Percentiles rank a stretch among this genome's conserved stretches.
Evolutionary conservation across 2,329 filamentous ascomycete genomes (phyloP).

Genomic region (Penicillium sp.): DNA sequence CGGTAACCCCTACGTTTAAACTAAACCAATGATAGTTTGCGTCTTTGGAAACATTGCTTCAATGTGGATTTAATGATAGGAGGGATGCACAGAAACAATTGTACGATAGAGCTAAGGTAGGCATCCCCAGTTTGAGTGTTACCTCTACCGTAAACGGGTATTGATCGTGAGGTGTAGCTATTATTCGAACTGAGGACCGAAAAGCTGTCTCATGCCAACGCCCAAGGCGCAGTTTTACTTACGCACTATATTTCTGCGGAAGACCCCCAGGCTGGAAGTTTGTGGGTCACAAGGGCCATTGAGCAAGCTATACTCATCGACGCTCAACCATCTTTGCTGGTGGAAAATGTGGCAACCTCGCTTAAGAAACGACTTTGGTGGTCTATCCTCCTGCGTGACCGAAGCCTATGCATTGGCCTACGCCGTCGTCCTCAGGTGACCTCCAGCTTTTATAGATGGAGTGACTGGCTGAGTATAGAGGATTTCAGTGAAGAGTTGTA

Average conservation of each 20-base stretch:
- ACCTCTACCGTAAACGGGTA: neutral
- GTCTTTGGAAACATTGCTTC: slow-evolving; percentile 44
- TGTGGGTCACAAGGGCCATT: slow-evolving; percentile 51
- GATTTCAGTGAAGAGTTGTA: slow-evolving; percentile 50
- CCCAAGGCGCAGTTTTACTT: slow-evolving; percentile 33
- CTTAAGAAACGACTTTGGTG: slow-evolving; percentile 54
- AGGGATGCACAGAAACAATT: slow-evolving; percentile 46
- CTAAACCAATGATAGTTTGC: slow-evolving; percentile 40
- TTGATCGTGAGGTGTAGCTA: slow-evolving; percentile 15
- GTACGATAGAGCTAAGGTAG: slow-evolving; percentile 46
- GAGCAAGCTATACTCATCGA: slow-evolving; percentile 52
- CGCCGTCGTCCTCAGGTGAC: slow-evolving; percentile 53
- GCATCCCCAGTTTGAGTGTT: neutral
- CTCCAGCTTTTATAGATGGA: slow-evolving; percentile 48
- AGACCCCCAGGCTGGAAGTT: slow-evolving; percentile 28
- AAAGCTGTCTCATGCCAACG: slow-evolving; percentile 21
- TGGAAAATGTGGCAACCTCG: slow-evolving; percentile 31
- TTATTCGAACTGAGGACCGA: slow-evolving; percentile 33
- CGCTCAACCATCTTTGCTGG: slow-evolving; percentile 42
- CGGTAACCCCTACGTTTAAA: neutral
- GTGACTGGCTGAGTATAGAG: slow-evolving; percentile 37
- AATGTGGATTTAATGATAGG: slow-evolving; percentile 43
- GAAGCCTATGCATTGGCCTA: slow-evolving; percentile 50
- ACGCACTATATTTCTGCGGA: slow-evolving; percentile 41
- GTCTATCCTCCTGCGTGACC: slow-evolving; percentile 54